phyloP scores from a whole-genome alignment of 2,329 filamentous ascomycete species.

The Corynespora cassiicola region DNA sequence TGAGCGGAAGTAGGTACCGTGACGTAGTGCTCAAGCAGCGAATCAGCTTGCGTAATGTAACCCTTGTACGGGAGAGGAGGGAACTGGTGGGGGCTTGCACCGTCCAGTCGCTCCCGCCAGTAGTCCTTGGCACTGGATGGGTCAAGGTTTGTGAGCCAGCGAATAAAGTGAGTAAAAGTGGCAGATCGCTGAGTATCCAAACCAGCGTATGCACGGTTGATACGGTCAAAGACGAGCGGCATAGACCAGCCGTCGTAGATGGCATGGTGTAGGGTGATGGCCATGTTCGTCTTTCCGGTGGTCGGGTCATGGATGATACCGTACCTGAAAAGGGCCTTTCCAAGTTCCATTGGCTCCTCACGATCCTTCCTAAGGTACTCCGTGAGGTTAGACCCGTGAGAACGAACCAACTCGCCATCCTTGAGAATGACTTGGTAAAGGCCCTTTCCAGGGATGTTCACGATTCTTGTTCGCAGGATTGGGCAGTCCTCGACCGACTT shows the following conservation, averaged over 20 bases:
- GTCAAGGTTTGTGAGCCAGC: conserved; percentile 53
- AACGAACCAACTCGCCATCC: conserved; percentile 34
- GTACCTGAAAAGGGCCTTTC: conserved; percentile 46
- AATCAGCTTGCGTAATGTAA: conserved; percentile 58
- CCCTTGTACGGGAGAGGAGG: conserved; percentile 54
- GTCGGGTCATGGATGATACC: conserved; percentile 36
- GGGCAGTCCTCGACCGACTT: conserved; percentile 33
- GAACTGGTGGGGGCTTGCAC: conserved; percentile 56
- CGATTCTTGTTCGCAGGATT: conserved; percentile 49
- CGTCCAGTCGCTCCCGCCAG: conserved; percentile 56
- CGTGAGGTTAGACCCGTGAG: conserved; percentile 29
- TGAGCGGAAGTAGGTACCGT: conserved; percentile 36
- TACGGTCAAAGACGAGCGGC: conserved; percentile 42
- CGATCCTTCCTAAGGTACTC: conserved; percentile 45
- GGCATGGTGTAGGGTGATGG: conserved; percentile 60
- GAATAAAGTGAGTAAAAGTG: conserved; percentile 57
- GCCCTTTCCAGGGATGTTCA: conserved; percentile 44
- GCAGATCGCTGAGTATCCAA: conserved; percentile 32
- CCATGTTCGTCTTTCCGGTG: conserved; percentile 46
- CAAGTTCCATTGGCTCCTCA: conserved; percentile 46
- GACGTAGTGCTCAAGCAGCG: conserved; percentile 58
- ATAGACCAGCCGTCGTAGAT: conserved; percentile 59
- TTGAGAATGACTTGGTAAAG: conserved; percentile 48
- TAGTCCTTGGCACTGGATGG: conserved; percentile 50
- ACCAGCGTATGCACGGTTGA: conserved; percentile 38